phyloP scores from a whole-genome alignment of 1,284 basidiomycete genomes.

The Naganishia sp. region DNA sequence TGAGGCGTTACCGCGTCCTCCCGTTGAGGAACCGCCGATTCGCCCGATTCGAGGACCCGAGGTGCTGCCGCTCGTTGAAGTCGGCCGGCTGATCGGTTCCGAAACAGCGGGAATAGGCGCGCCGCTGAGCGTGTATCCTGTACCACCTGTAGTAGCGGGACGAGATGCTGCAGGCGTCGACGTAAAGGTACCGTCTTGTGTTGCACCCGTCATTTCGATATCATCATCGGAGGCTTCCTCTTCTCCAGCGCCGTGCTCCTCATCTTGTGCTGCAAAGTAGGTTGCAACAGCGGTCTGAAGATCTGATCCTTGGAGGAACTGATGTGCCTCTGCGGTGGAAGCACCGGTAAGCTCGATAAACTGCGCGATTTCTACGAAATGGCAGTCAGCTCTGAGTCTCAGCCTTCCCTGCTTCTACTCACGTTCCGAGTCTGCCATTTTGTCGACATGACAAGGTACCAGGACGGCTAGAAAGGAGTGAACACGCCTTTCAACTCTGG shows the following conservation, averaged over 20 bases:
- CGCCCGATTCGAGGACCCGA: conserved; percentile 25
- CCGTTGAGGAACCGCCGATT: conserved; percentile 20
- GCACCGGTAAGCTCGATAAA: conserved; percentile 52
- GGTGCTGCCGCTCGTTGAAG: conserved; percentile 14
- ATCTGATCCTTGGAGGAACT: conserved; percentile 47
- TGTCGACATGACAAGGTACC: background rate
- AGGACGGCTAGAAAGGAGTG: background rate
- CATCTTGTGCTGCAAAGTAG: conserved; percentile 48
- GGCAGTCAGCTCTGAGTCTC: background rate
- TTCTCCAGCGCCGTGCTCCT: conserved; percentile 27
- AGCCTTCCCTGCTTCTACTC: background rate
- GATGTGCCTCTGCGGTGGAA: conserved; percentile 43
- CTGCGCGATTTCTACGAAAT: conserved; percentile 35
- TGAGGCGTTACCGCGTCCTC: background rate
- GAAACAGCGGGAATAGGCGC: conserved; percentile 3
- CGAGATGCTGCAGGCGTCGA: background rate
- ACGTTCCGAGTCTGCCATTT: conserved; percentile 25
- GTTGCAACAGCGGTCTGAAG: conserved; percentile 49
- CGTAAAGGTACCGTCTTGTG: background rate
- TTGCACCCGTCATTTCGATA: conserved; percentile 15
- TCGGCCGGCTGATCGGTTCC: conserved; percentile 18
- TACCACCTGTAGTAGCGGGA: background rate
- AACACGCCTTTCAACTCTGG: background rate
- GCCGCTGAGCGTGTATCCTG: conserved; percentile 31
- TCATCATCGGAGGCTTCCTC: conserved; percentile 34